Base-by-base conservation (phyloP, 2,329 filamentous ascomycete genomes). In the Paraphoma chrysanthemicola region DNA sequence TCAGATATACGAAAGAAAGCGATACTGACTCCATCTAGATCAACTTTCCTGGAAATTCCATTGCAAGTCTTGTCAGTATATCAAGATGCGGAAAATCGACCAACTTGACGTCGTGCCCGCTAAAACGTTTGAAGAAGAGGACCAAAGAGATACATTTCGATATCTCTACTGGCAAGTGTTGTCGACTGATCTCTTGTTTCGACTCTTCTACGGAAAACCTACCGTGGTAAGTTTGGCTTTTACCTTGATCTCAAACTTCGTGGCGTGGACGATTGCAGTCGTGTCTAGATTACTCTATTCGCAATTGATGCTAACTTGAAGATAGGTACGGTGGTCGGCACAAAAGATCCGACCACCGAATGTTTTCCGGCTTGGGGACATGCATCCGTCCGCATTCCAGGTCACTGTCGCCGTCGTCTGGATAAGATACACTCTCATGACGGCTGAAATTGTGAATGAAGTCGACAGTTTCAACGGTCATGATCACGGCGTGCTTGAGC, bases 11-110 rank as follows among this genome's bases (percentile, higher is more conserved):
- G 5, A 23, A 23, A 23, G 5, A 23, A 23, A 5, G 23, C 23
- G 23, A 23, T 23, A 23, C 23, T 23, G 23, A 23, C 23, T 23
- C 5, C 23, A 23, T 3, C 23, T 23, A 23, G 23, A 70, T 41
- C 68, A 70, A 36, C 53, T 72, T 6, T 62, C 66, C 2, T 73
- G 69, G 67, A 68, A 67, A 18, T 70, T 73, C 18, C 70, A 73
- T 47, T 60, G 62, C 54, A 71, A 71, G 45, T 54, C 64, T 0
- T 73, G 66, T 47, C 66, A 70, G 1, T 66, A 56, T 28, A 17
- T 71, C 3, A 70, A 66, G 39, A 48, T 49, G 16, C 60, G 46
- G 14, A 61, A 61, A 7, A 60, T 69, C 29, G 64, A 71, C 46
- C 54, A 57, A 3, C 48, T 73, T n/a, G 69, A 72, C 39, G 44